Base-by-base conservation (phyloP, 176 grass and related monocot genomes). In the Thalia dealbata region DNA sequence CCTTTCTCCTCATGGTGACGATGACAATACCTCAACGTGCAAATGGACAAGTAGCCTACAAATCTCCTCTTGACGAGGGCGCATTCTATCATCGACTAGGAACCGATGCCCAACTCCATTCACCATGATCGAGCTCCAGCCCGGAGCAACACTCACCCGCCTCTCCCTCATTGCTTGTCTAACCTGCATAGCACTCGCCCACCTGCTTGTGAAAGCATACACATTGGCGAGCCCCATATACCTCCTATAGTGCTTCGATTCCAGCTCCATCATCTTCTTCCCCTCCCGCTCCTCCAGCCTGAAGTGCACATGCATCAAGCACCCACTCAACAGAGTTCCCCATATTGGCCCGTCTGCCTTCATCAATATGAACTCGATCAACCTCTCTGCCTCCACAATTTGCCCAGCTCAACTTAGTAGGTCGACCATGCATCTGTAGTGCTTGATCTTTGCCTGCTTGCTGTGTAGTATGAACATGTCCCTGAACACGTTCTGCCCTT, bases 361-460 rank as follows among this genome's bases (percentile, higher is more conserved):
- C 54, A 61, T 43, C 5, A 55, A 30, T 35, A 75, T 61, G 73
- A 32, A 60, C 3, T 62, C 32, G 9, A 75, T 61, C 73, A 75
- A 26, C 2, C 52, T 14, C 55, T 61, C 55, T 1, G 73, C 73
- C 22, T 62, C 73, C 11, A 21, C 30, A 2, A 15, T 44, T 3
- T 61, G 54, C 13, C 73, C 73, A 5, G 55, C 73, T 44, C 73
- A 18, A n/a, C 73, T 75, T 10, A 75, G 38, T 18, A 75, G 43
- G 45, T 75, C 73, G 19, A 75, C 55, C 10, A 75, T 61, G 21
- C 73, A 75, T 15, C 73, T 55, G 16, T 61, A 61, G n/a, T 75
- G 73, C 55, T 60, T 38, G 32, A 74, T 61, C 18, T 27, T 61
- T 10, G 72, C 54, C 21, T 16, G 28, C 10, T 61, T 7, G 6